Base-by-base conservation (phyloP, 345 rosid species). In the Boechera retrofracta region DNA sequence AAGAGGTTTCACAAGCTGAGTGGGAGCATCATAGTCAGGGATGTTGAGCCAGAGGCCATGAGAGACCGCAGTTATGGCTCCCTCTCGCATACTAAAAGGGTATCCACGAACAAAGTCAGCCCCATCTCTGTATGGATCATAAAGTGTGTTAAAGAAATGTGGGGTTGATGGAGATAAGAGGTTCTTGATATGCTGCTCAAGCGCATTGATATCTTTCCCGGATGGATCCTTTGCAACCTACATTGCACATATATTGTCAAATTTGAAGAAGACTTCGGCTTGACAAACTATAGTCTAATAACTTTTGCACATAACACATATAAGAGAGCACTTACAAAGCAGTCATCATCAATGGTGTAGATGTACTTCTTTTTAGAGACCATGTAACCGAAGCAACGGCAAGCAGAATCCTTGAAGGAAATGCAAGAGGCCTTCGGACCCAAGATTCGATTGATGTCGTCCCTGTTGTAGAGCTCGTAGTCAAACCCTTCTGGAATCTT, bases 21-120 rank as follows among this genome's bases (percentile, higher is more conserved):
- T 91, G 9, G 95, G 97, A 52, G 97, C 97, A 81, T 89, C 97
- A 81, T 91, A 91, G 76, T 91, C 95, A 18, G 97, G 97, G 65
- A 91, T 89, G 87, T 91, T 89, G 74, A 91, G 97, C 95, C 97
- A 91, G 53, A 91, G 91, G 15, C 97, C 97, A 78, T 91, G 97
- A 16, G 97, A 91, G 21, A 87, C 87, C 16, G 90, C 95, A 4
- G 97, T 91, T 7, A 86, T 81, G 52, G 80, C 90, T 76, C 97
- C 95, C 80, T 89, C 93, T 0, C 93, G 89, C 60, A 91, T 91
- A 68, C 97, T 91, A 75, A 91, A 91, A 5, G 97, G 95, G 79
- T 89, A 91, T 6, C 97, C 97, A 62, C 97, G 93, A 64, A 91
- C 97, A 73, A 89, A 91, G 81, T 91, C 97, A 9, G 97, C 82